Conservation (phyloP, 495 filamentous ascomycete species). For the Cryomyces antarcticus region DNA sequence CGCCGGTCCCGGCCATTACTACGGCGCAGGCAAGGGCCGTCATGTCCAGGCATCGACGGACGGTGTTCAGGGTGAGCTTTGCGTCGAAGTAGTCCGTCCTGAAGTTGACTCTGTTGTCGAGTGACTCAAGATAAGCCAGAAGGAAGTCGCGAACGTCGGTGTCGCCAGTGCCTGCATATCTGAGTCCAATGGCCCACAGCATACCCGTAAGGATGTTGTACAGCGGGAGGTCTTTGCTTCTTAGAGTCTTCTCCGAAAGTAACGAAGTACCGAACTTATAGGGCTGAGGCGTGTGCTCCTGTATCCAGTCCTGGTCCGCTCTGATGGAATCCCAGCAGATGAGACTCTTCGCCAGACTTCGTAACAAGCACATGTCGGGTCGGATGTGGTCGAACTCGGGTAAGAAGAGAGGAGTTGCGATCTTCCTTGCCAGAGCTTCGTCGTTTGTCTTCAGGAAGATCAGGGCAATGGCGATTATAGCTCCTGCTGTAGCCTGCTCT, state of each 20-base stretch:
- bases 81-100: conserved; percentile 77
- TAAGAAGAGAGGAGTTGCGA: conserved; percentile 76
- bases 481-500: conserved; percentile 77
- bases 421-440: conserved; percentile 67
- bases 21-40: conserved; percentile 61
- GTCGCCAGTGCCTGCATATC: conserved; percentile 69
- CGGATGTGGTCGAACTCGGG: conserved; percentile 88
- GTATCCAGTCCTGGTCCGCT: conserved; percentile 52
- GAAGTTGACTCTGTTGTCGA: conserved; percentile 62
- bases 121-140: conserved; percentile 65
- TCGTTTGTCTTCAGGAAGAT: conserved; percentile 97
- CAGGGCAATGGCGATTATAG: conserved; percentile 73
- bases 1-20: conserved; percentile 90
- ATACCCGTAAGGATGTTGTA: conserved; percentile 83
- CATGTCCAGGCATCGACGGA: conserved; percentile 75
- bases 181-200: conserved; percentile 66
- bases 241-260: conserved; percentile 30
- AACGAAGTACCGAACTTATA: conserved; percentile 39
- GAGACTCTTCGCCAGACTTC: conserved; percentile 74
- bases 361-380: conserved; percentile 77
- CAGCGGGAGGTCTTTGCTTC: conserved; percentile 68
- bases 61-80: conserved; percentile 58
- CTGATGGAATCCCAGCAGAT: conserved; percentile 83
- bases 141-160: conserved; percentile 55
- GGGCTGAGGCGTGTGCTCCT: conserved; percentile 42